Conservation (phyloP, 2,329 filamentous ascomycete genomes). For the Chrysoporthe cubensis region DNA sequence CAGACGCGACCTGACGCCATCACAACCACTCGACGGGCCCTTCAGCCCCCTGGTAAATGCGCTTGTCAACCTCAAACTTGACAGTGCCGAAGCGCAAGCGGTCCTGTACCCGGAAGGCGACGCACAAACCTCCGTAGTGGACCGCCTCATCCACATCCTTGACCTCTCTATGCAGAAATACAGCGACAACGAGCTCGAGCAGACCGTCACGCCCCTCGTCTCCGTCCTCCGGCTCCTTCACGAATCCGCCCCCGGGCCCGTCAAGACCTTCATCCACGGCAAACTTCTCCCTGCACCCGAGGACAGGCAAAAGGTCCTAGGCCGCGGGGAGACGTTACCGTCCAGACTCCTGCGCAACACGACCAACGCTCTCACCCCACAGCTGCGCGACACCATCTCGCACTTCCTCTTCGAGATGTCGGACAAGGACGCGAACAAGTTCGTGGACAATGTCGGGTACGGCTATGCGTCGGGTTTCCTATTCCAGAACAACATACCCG, state of each 20-base stretch:
- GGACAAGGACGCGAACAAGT: slow-evolving; percentile 74
- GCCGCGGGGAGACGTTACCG: slow-evolving; percentile 73
- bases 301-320: slow-evolving; percentile 78
- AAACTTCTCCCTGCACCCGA: slow-evolving; percentile 75
- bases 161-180: slow-evolving; percentile 68
- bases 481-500: slow-evolving; percentile 78
- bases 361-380: slow-evolving; percentile 71
- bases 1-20: slow-evolving; percentile 57
- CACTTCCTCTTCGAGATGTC: slow-evolving; percentile 87
- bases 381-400: slow-evolving; percentile 74
- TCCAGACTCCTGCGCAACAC: slow-evolving; percentile 78
- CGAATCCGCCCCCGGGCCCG: slow-evolving; percentile 65
- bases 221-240: slow-evolving; percentile 74
- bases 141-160: slow-evolving; percentile 72
- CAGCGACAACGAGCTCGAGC: slow-evolving; percentile 71
- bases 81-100: slow-evolving; percentile 54
- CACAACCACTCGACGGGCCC: slow-evolving; percentile 73
- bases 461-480: slow-evolving; percentile 92
- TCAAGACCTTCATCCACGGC: slow-evolving; percentile 65
- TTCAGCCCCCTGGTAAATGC: slow-evolving; percentile 77
- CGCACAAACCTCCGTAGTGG: slow-evolving; percentile 57
- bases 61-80: slow-evolving; percentile 76
- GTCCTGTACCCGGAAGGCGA: slow-evolving; percentile 69
- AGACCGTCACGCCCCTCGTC: slow-evolving; percentile 71
- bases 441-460: slow-evolving; percentile 92